Percentiles rank a stretch among this genome's conserved stretches.
Evolutionary conservation across 805 yeast species (phyloP).

Genomic region (Myxozyma neotropica): DNA sequence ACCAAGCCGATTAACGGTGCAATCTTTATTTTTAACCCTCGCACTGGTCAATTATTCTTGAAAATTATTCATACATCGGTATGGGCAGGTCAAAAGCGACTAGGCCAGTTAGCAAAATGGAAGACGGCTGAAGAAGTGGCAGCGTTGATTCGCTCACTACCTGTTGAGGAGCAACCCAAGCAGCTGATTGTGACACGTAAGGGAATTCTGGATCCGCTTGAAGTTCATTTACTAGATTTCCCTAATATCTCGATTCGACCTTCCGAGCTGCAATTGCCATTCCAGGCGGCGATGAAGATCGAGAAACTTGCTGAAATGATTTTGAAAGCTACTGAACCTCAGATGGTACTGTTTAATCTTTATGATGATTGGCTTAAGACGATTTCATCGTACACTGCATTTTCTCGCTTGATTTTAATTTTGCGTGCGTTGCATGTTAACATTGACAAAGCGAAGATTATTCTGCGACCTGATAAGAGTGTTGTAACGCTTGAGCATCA

Average conservation of each 20-base stretch:
- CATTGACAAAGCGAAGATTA: constrained; percentile 72
- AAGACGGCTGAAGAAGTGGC: constrained; percentile 98
- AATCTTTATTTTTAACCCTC: constrained; percentile 84
- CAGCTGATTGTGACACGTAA: constrained; percentile 88
- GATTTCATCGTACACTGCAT: constrained; percentile 89
- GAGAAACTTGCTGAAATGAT: constrained; percentile 79
- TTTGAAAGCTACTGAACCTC: constrained; percentile 85
- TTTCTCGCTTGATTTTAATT: constrained; percentile 81
- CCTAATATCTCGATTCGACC: constrained; percentile 89
- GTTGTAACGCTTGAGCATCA: constrained; percentile 75
- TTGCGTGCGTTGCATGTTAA: constrained; percentile 79
- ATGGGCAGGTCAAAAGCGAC: constrained; percentile 95
- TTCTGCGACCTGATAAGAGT: constrained; percentile 73
- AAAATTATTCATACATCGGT: constrained; percentile 91
- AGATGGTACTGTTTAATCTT: constrained; percentile 85
- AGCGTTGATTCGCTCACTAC: constrained; percentile 82
- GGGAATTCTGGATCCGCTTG: constrained; percentile 91
- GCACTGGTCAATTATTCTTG: constrained; percentile 84
- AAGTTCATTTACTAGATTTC: constrained; percentile 95
- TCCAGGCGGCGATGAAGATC: constrained; percentile 79
- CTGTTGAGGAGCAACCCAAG: constrained; percentile 91
- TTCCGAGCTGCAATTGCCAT: constrained; percentile 86
- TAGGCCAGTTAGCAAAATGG: constrained; percentile 95
- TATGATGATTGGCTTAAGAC: constrained; percentile 92
- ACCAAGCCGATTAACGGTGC: constrained; percentile 95